Evolutionary conservation across 2,329 filamentous ascomycete species (phyloP), one percentile per base, ranked within the genome.

Genomic region (Coleophoma crateriformis): DNA sequence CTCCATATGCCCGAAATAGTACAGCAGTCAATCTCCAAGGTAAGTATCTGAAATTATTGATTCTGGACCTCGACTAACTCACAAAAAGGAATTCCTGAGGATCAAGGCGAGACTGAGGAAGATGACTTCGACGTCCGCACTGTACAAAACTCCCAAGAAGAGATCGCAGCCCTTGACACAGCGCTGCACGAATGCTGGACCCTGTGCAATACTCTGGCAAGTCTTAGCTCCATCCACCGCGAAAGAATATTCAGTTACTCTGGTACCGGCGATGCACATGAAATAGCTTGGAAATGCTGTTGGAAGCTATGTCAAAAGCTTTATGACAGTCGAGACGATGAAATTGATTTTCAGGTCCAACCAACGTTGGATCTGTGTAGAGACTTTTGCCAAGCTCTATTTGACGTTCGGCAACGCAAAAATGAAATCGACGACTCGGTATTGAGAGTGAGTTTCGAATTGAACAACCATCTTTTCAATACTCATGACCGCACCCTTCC

Each of bases 381-480:
- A 19, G 89, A 95, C 56, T 96, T 97, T 63, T 96, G 90, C 60
- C 90, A 96, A 68, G 81, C 90, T 0, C 73, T 96, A 11, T 97
- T 96, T 61, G 91, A 96, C 62, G 84, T 92, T 15, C 79, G 91
- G 37, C 79, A 86, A 52, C 84, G 84, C 55, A 83, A 85, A 46
- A 87, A 95, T 54, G 89, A 94, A 61, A 72, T 82, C 1, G 81
- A 87, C 0, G 92, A 97, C 66, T 95, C 91, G 0, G 85, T 96
- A 13, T 70, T 97, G 43, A 79, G 92, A 44, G 91, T 96, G 57
- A 96, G 89, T 70, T 96, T 96, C 64, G 92, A 96, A 69, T 76
- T 96, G 20, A 96, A 95, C 69, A 96, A 95, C 60, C 91, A 97
- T 66, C 76, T 97, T 2, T 96, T 92, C 71, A 96, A 92, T 63